These are phyloP conservation scores for Coriaria nepalensis DNA, from an alignment of 306 rosid genomes.

Conservation along the genomic window DNA sequence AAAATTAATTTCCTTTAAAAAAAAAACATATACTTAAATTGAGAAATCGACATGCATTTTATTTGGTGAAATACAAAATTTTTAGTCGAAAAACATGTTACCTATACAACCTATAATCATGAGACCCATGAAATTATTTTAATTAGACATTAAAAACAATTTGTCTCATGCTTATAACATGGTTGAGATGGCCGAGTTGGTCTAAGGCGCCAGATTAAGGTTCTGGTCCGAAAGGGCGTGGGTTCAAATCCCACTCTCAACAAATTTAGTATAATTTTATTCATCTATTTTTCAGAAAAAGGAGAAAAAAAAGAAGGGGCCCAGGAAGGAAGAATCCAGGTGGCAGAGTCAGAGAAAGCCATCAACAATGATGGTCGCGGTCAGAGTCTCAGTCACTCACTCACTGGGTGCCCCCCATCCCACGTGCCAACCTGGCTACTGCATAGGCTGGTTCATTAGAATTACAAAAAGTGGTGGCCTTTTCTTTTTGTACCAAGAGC, in stretches of 20 bases:
- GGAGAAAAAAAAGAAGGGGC: slow-evolving; percentile 7
- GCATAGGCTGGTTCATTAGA: slow-evolving; percentile 26
- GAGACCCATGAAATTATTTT: too few relatives aligned
- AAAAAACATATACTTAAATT: too few relatives aligned
- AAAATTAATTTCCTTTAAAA: too few relatives aligned
- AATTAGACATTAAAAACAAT: too few relatives aligned
- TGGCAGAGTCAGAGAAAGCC: slow-evolving; percentile 20
- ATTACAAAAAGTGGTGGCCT: slow-evolving; percentile 25
- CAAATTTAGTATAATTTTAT: not conserved
- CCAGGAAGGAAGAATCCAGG: slow-evolving; percentile 19
- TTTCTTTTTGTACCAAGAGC: slow-evolving; percentile 32
- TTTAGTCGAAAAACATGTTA: too few relatives aligned
- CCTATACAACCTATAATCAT: too few relatives aligned
- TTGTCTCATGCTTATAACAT: fast-evolving
- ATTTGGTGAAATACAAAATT: too few relatives aligned
- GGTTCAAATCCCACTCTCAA: slow-evolving; percentile 70
- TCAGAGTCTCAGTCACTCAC: slow-evolving; percentile 19
- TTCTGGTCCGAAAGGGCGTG: slow-evolving; percentile 74
- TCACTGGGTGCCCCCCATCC: slow-evolving; percentile 25
- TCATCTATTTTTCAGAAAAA: not conserved
- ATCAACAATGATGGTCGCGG: slow-evolving; percentile 30
- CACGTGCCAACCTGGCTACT: slow-evolving; percentile 66
- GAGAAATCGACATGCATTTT: too few relatives aligned
- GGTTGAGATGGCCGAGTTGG: slow-evolving; percentile 64
- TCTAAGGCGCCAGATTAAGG: slow-evolving; percentile 60